phyloP scores from a whole-genome alignment of 768 basidiomycete genomes.

The Lanmaoa pseudosensibilis region DNA sequence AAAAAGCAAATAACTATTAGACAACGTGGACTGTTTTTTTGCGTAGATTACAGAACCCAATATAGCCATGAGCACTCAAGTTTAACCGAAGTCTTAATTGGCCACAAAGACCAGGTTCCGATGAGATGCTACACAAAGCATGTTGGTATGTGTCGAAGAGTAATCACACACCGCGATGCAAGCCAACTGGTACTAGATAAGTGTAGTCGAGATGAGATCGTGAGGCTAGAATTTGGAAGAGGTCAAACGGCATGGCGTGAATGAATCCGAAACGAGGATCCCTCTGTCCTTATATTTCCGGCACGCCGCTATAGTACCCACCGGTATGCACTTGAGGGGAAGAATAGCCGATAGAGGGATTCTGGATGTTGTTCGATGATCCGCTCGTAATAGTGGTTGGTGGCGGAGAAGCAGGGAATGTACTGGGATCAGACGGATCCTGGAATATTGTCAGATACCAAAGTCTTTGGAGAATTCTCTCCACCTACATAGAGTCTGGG shows the following conservation, averaged over 20 bases:
- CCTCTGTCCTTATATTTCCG: conserved; percentile 22
- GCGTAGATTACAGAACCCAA: not conserved
- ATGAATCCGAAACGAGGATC: not conserved
- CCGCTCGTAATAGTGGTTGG: conserved; percentile 11
- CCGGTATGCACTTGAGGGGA: conserved; percentile 7
- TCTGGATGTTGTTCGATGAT: conserved; percentile 7
- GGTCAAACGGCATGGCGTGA: not conserved
- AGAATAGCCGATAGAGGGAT: conserved; percentile 14
- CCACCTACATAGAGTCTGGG: conserved; percentile 33
- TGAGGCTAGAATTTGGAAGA: not conserved
- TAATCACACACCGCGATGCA: not conserved
- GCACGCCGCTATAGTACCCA: conserved; percentile 26
- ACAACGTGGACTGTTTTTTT: too few species aligned
- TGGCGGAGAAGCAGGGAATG: conserved; percentile 35
- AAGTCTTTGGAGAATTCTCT: not conserved
- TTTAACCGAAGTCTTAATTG: not conserved
- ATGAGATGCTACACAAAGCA: not conserved
- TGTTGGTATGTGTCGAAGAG: not conserved
- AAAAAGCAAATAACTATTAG: not conserved
- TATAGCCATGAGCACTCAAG: not conserved
- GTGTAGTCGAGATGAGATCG: not conserved
- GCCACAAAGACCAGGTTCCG: not conserved
- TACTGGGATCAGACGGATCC: conserved; percentile 40
- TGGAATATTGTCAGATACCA: conserved; percentile 13
- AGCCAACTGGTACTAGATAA: not conserved